Percentiles rank a stretch among this genome's conserved stretches.
Conservation (phyloP, 257 asterid genomes). For the Solanum acaule region DNA sequence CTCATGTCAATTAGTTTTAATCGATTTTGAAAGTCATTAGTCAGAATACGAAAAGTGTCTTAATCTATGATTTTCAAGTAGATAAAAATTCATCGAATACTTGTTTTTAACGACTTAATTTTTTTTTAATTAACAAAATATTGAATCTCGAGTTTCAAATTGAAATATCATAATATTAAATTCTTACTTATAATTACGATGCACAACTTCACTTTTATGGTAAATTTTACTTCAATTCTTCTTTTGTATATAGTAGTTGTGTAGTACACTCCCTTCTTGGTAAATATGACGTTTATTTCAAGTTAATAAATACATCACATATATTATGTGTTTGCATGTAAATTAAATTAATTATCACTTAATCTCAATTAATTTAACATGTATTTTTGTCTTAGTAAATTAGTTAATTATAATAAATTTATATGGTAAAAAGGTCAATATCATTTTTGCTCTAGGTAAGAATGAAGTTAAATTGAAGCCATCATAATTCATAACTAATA, state of each 20-base stretch:
- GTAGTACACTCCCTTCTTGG: background rate
- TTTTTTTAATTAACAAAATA: background rate
- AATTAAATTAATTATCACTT: background rate
- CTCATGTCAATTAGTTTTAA: background rate
- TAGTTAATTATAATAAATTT: background rate
- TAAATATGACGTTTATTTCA: background rate
- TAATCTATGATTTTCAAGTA: background rate
- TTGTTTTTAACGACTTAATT: background rate
- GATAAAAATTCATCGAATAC: too few relatives aligned
- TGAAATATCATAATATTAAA: background rate
- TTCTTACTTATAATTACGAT: background rate
- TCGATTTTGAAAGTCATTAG: background rate
- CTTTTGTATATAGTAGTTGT: background rate
- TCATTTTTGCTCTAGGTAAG: background rate
- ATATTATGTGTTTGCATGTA: rapidly evolving
- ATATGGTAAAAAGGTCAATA: background rate
- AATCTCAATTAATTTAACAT: background rate
- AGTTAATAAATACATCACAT: too few relatives aligned
- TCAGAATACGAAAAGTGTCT: background rate
- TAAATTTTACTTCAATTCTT: background rate
- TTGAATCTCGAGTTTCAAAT: background rate
- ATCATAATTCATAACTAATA: background rate
- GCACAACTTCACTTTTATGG: background rate
- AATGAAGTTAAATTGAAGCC: background rate
- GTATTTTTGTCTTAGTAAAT: background rate